Conservation (phyloP, 768 basidiomycete genomes). For the Infundibulicybe gibba region DNA sequence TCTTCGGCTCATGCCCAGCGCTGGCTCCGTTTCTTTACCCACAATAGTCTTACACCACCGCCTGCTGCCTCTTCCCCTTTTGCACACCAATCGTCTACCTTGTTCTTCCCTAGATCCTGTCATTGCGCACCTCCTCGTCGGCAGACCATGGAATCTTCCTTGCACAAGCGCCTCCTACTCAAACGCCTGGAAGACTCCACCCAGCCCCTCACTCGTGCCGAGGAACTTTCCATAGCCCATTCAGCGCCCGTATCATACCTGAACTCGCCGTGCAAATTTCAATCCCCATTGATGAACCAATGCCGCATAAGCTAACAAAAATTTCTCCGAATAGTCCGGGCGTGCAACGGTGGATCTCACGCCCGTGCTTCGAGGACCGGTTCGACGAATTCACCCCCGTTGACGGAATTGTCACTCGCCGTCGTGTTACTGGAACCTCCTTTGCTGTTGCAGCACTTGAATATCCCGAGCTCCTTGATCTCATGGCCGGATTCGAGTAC, state of each 20-base stretch:
- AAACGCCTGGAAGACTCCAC: conserved; percentile 33
- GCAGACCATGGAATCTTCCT: conserved; percentile 37
- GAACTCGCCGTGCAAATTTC: conserved; percentile 17
- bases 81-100: conserved; percentile 28
- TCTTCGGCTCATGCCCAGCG: conserved; percentile 27
- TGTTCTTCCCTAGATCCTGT: conserved; percentile 55
- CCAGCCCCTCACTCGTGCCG: conserved; percentile 29
- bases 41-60: conserved; percentile 40
- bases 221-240: conserved; percentile 41
- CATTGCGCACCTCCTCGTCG: conserved; percentile 35
- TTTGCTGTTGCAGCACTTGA: conserved; percentile 70
- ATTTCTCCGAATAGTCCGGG: conserved; percentile 46
- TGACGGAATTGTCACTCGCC: conserved; percentile 28
- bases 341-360: conserved; percentile 64
- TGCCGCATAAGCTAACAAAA: conserved; percentile 24
- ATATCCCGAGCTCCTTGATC: conserved; percentile 64
- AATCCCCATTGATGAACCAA: conserved; percentile 28
- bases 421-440: conserved; percentile 42
- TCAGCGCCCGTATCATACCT: conserved; percentile 29
- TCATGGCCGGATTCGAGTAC: conserved; percentile 50
- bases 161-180: conserved; percentile 52
- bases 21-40: conserved; percentile 39
- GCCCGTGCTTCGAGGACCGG: conserved; percentile 77
- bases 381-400: conserved; percentile 48
- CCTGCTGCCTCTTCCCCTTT: conserved; percentile 48